Base-by-base conservation (phyloP, 2,329 filamentous ascomycete species). In the Moelleriella libera region DNA sequence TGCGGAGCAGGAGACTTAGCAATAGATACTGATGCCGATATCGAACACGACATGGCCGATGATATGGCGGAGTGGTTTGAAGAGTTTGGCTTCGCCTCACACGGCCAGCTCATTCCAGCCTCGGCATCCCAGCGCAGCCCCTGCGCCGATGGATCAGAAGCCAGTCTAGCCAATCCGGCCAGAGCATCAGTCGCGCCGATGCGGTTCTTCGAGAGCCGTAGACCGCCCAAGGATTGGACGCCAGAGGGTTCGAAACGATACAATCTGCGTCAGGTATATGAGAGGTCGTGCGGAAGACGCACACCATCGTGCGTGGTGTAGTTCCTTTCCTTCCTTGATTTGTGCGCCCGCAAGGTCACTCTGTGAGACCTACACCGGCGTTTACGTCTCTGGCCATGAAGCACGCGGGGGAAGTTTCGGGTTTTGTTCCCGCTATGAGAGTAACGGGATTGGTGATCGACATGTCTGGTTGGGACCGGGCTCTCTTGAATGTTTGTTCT, bases 61-160 rank as follows among this genome's bases (percentile, higher is more conserved):
- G 72, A 76, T 6, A 56, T 79, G 28, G 57, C 58, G 5, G 62
- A 63, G 2, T 80, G 76, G 76, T 76, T 73, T 53, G 63, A 65
- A n/a, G 65, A 62, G 4, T 71, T 74, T 55, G 68, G 70, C 10
- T 71, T 77, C 48, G 62, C 67, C 34, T 59, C 63, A 3, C 56
- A 63, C 41, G 71, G 72, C 6, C 55, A 59, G 39, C 62, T 78
- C 40, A 51, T 65, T 21, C 46, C 55, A 9, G 60, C 55, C 40
- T 41, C 40, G 9, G 7, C 14, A 8, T 41, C 40, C 7, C 40
- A 21, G 40, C 40, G 40, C 6, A n/a, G 7, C 40, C 7, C 40
- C 32, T 6, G 6, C 11, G 6, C 32, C 6, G 11, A 11, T 37
- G 32, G 32, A 37, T 11, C 11, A 37, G 32, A 37, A 11, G 32